Base-by-base conservation (phyloP, 306 rosid species). In the Datisca glomerata region DNA sequence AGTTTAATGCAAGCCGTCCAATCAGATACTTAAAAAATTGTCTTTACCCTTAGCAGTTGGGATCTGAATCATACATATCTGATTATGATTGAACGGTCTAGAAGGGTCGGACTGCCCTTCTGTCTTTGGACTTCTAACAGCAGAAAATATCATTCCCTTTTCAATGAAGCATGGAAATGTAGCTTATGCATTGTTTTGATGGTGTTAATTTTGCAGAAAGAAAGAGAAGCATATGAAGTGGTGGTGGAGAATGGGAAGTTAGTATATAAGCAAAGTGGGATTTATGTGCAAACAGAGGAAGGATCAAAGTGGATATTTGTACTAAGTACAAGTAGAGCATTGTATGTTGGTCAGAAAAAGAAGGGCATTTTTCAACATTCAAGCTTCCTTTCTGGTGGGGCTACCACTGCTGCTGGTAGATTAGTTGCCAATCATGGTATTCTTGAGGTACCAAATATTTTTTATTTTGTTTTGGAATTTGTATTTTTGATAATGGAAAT, bases 371-470 rank as follows among this genome's bases (percentile, higher is more conserved):
- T 86, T 62, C 96, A 86, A 20, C 96, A 86, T 35, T 86, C 96
- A 0, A 86, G 96, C 50, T 86, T 86, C 60, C 84, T 86, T 5
- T 60, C 96, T 15, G 96, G 96, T 1, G 96, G 70, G 18, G 96
- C 94, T 45, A 86, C 77, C 64, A 86, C 96, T 0, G 85, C 96
- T 45, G 96, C 96, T 33, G 96, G 96, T 22, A 64, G 96, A 79
- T 71, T 86, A 56, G 92, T 86, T 0, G 70, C 92, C 41, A 71
- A 49, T 46, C 46, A 73, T 6, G 96, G 96, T 1, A 31, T 60
- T 43, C 83, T 86, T 51, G 71, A 75, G 94, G 96, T 78, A 65
- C 38, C 5, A n/a, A n/a, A n/a, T n/a, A n/a, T n/a, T n/a, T n/a
- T n/a, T n/a, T n/a, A n/a, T n/a, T n/a, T n/a, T n/a, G n/a, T n/a